Base-by-base conservation (phyloP, 2,329 filamentous ascomycete species). In the Apiospora saccharicola region DNA sequence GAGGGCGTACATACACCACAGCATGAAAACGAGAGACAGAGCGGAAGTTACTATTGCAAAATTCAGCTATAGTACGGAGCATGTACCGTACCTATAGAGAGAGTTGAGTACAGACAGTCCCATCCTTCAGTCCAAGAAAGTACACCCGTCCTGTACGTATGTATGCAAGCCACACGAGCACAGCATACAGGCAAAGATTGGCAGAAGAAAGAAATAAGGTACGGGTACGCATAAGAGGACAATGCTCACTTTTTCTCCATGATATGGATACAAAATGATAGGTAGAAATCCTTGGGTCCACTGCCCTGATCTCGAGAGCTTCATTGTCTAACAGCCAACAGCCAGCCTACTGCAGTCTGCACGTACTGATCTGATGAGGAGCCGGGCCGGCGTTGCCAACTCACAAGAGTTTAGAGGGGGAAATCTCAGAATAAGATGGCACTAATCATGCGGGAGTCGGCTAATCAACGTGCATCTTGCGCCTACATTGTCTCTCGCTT, bases 401-500 rank as follows among this genome's bases (percentile, higher is more conserved):
- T 64, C 57, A 64, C 57, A 37, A 41, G 19, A n/a, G 14, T 37
- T n/a, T 37, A 37, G 30, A 41, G 22, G 34, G 19, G 57, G 19
- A 24, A 24, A 64, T 64, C 34, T 64, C 57, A 64, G 57, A 64
- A 64, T 41, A 64, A 41, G 57, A 41, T 34, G 57, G 57, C 57
- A 64, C 57, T 64, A 64, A 61, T 37, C 30, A 61, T 61, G 53
- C 53, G 53, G 30, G 53, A 22, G 53, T 61, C 53, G 53, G 53
- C 53, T 61, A 61, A 64, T 64, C 57, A 64, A 64, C 67, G 41
- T 47, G 41, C 67, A 68, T 68, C 67, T 47, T 68, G 41, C 30
- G 67, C 41, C n/a, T 68, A 68, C 41, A 46, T 47, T 68, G 67
- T 68, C 67, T 68, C 67, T 68, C 67, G 67, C 67, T 68, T 68